Evolutionary conservation across 768 basidiomycete species (phyloP), one percentile per base, ranked within the genome.

Genomic region (Amanita rimosa): DNA sequence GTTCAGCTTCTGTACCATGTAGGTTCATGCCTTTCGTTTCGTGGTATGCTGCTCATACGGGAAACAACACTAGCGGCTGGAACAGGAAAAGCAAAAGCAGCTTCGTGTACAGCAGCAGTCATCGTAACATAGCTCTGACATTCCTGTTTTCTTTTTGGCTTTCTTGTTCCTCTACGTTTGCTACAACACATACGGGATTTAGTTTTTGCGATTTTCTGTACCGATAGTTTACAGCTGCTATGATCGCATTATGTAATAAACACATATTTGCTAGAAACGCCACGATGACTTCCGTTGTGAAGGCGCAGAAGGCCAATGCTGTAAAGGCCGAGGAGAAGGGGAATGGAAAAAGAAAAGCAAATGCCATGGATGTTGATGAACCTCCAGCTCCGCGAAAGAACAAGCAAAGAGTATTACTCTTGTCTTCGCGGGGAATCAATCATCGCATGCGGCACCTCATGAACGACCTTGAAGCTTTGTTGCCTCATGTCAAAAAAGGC

Each of bases 401-500:
- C 71, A 96, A 92, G 75, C 95, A 99, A 71, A 80, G 94, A 53
- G 94, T 97, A 5, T 70, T 99, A 46, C 63, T 98, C 58, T 78
- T 97, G 44, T 91, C 87, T 36, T 98, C 95, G 44, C 75, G 96
- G 50, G 96, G 96, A 46, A 77, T 97, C 48, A 97, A 92, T 16
- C 87, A 94, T 65, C 79, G 96, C 22, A 97, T 97, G 93, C 71
- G 96, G 54, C 96, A 99, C 64, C 71, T 99, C 51, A 93, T 97
- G 91, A 87, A 83, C 56, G 96, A 99, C 63, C 60, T 99, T 46
- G 89, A 94, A 62, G 79, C 75, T 0, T 69, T 99, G 24, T 64
- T 99, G 8, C 96, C 96, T 4, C 96, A 99, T 64, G 78, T 88
- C 3, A 99, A 98, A 72, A 98, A 96, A 73, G 96, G 96, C 90